Evolutionary conservation across 179 eudicot species (phyloP), one percentile per base, ranked within the genome.

Genomic region (Corrigiola litoralis): DNA sequence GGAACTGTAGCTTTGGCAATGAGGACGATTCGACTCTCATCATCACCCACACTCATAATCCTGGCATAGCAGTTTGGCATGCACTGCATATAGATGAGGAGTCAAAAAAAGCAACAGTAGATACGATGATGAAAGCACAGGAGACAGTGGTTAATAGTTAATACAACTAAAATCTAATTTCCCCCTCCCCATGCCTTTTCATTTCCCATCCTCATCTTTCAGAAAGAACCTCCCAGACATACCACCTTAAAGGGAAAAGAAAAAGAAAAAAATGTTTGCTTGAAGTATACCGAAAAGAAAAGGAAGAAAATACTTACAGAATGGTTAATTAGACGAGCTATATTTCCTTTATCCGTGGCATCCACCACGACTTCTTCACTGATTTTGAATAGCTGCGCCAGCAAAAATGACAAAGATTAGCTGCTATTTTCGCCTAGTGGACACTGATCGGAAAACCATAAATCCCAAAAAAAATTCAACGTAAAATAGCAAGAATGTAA

Each of bases 1-100:
- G 88, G 59, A 63, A 94, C 91, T 6, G 79, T 85, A 16, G 85
- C 73, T 82, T 91, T 90, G 66, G 99, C 97, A 69, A 94, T 94
- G 63, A 94, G 99, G 42, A 88, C 99, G 24, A 94, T 94, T 63
- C 97, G 91, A 73, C 97, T 94, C 79, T 90, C 96, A 48, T 94
- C 99, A 58, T 77, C 79, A 23, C 99, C 99, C 13, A 90, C 97
- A 58, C 99, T 94, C 99, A 94, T 94, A 25, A 94, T 94, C 78
- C 99, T 84, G 28, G 99, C 99, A 75, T 90, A 94, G 75, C 99
- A 94, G 77, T 94, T 94, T 29, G 99, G 99, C 91, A 88, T 79
- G 72, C 99, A 94, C 99, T 94, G 79, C 57, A n/a, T n/a, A n/a
- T n/a, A n/a, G n/a, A n/a, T n/a, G n/a, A n/a, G n/a, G n/a, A n/a